Base-by-base conservation (phyloP, 148 eudicot genomes). In the Fallopia convolvulus region DNA sequence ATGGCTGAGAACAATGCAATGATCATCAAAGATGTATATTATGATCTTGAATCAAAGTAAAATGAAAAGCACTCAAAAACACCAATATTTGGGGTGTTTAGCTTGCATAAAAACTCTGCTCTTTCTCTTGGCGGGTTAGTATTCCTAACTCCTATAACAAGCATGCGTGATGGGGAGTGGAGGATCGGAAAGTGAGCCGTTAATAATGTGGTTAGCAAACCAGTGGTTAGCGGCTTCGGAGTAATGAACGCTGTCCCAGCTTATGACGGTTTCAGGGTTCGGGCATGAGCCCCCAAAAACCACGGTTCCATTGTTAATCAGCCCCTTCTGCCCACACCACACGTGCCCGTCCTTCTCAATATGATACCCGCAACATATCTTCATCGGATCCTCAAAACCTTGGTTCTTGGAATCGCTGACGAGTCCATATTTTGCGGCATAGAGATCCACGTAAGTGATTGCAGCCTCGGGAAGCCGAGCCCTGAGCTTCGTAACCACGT, bases 381-480 rank as follows among this genome's bases (percentile, higher is more conserved):
- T 56, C 5, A 78, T 77, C 2, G 81, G 86, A 61, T 81, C 74
- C 2, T 72, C 77, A 76, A 83, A 83, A 36, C 96, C 98, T 85
- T 70, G 85, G 70, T 77, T 83, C 65, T 82, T 87, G 52, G 94
- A 63, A 75, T 73, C 81, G 86, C 86, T 87, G 47, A 93, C 84
- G 17, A 93, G 72, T 40, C 86, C 86, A 77, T 88, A 90, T 79
- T 93, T 93, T 3, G 90, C 97, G 2, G 89, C 68, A 70, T 86
- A 85, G 48, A 90, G 85, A 79, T 93, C 97, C 11, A 90, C 94
- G 68, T 90, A 89, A 9, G 92, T 85, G 10, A 93, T 58, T 2
- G 91, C 92, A 39, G 97, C 94, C 52, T 83, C 74, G 6, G 91
- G 85, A 15, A 93, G 90, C 73, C 84, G 77, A 26, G 83, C 26